Conservation (phyloP, 179 eudicot species). For the Amaranthus tricolor region DNA sequence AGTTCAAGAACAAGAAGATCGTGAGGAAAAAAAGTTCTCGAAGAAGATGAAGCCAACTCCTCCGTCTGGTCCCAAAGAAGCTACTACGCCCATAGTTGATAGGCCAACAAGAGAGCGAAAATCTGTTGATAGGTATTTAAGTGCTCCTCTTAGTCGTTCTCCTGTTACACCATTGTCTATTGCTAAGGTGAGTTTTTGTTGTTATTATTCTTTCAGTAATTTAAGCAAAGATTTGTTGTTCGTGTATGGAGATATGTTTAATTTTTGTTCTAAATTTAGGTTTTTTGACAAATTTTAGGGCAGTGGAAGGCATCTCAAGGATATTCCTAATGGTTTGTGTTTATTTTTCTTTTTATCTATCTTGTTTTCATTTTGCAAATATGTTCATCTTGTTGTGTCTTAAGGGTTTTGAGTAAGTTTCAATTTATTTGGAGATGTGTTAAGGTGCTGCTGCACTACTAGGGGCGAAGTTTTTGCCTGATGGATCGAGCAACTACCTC, state of each 20-base stretch:
- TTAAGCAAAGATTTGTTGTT: not conserved
- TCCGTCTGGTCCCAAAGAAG: constrained; percentile 20
- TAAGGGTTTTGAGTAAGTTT: too few species aligned
- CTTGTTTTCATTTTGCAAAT: not conserved
- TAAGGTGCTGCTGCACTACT: too few species aligned
- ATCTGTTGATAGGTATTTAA: constrained; percentile 61
- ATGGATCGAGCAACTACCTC: too few species aligned
- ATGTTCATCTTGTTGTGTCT: not conserved
- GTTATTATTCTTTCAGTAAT: not conserved
- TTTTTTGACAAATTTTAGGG: constrained; percentile 49
- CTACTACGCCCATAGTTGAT: constrained; percentile 36
- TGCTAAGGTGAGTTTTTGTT: constrained; percentile 45
- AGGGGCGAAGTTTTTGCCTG: too few species aligned
- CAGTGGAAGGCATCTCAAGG: constrained; percentile 74
- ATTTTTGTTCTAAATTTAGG: not conserved
- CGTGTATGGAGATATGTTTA: not conserved
- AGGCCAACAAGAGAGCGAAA: constrained; percentile 81
- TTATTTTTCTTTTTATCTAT: not conserved
- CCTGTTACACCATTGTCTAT: constrained; percentile 53
- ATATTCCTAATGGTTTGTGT: constrained; percentile 81
- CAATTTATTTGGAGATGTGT: too few species aligned
- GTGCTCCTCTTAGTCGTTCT: constrained; percentile 30
- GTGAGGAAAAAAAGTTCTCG: too few species aligned
- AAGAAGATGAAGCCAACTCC: not conserved
- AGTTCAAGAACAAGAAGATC: too few species aligned